Conservation (phyloP, 495 filamentous ascomycete species). For the Penicillium atrosanguineum region DNA sequence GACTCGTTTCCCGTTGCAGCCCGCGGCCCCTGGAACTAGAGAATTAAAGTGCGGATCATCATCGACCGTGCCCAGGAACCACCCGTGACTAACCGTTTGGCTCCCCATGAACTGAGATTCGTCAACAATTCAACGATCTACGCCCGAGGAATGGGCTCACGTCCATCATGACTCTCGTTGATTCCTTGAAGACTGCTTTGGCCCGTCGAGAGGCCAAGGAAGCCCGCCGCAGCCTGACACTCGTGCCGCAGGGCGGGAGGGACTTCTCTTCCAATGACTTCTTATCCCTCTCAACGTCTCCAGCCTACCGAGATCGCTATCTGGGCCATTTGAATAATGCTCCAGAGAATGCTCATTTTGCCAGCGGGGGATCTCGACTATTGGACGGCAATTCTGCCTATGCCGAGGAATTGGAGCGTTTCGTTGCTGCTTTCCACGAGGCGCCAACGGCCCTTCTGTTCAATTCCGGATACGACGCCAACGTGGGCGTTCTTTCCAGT, state of each 20-base stretch:
- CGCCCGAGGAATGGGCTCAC: not conserved
- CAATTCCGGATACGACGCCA: slow-evolving; percentile 78
- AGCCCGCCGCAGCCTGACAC: slow-evolving; percentile 45
- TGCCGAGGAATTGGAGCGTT: slow-evolving; percentile 60
- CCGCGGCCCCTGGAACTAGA: slow-evolving; percentile 6
- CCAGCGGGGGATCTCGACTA: slow-evolving; percentile 43
- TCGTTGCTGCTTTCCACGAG: slow-evolving; percentile 65
- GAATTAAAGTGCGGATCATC: slow-evolving; percentile 17
- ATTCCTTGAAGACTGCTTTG: slow-evolving; percentile 37
- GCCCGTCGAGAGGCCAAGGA: slow-evolving; percentile 40
- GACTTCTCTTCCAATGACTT: slow-evolving; percentile 52
- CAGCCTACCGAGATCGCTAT: slow-evolving; percentile 28
- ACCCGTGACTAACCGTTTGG: not conserved
- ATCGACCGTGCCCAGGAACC: not conserved
- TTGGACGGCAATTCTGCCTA: slow-evolving; percentile 66
- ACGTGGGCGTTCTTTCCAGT: slow-evolving; percentile 63
- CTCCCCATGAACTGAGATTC: not conserved
- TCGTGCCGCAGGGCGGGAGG: slow-evolving; percentile 29
- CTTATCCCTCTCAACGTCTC: slow-evolving; percentile 41
- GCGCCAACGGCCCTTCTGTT: slow-evolving; percentile 66
- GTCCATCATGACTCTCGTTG: slow-evolving; percentile 24
- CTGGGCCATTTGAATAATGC: slow-evolving; percentile 30
- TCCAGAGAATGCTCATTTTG: slow-evolving; percentile 34
- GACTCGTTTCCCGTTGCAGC: slow-evolving; percentile 1
- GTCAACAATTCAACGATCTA: not conserved